Evolutionary conservation across 2,329 filamentous ascomycete genomes (phyloP).

Genomic region (Fusarium sp.): DNA sequence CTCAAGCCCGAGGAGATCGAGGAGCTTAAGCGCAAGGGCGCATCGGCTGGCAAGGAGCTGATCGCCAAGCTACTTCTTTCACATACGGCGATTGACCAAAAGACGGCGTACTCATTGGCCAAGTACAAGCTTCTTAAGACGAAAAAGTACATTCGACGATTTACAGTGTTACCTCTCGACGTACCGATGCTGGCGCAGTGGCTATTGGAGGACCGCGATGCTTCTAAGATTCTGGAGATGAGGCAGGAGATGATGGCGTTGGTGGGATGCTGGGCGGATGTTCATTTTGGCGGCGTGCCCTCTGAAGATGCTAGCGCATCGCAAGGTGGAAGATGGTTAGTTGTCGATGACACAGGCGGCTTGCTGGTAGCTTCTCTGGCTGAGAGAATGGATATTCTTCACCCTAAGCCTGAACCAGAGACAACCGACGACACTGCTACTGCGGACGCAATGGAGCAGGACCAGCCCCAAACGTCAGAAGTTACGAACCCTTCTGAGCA

Average conservation of each 20-base stretch:
- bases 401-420: slow-evolving; percentile 56
- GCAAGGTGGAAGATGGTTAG: slow-evolving; percentile 73
- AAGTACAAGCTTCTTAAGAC: slow-evolving; percentile 97
- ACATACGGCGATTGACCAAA: slow-evolving; percentile 90
- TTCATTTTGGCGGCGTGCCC: slow-evolving; percentile 70
- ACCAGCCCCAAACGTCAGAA: slow-evolving; percentile 24
- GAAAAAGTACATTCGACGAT: slow-evolving; percentile 91
- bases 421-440: slow-evolving; percentile 9
- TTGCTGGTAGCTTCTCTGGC: slow-evolving; percentile 85
- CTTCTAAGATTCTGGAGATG: slow-evolving; percentile 84
- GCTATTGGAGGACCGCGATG: slow-evolving; percentile 83
- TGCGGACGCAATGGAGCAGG: slow-evolving; percentile 13
- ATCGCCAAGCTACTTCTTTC: slow-evolving; percentile 93
- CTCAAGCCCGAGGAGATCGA: slow-evolving; percentile 82
- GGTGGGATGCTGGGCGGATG: slow-evolving; percentile 89
- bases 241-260: slow-evolving; percentile 85
- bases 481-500: slow-evolving; percentile 17
- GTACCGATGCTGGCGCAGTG: slow-evolving; percentile 80
- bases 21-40: slow-evolving; percentile 77
- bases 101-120: slow-evolving; percentile 91
- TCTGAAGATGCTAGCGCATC: slow-evolving; percentile 44
- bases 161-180: slow-evolving; percentile 87
- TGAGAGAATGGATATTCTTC: slow-evolving; percentile 87
- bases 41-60: slow-evolving; percentile 85
- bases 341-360: slow-evolving; percentile 89